Base-by-base conservation (phyloP, 805 yeast species). In the Clavispora phyllophila region DNA sequence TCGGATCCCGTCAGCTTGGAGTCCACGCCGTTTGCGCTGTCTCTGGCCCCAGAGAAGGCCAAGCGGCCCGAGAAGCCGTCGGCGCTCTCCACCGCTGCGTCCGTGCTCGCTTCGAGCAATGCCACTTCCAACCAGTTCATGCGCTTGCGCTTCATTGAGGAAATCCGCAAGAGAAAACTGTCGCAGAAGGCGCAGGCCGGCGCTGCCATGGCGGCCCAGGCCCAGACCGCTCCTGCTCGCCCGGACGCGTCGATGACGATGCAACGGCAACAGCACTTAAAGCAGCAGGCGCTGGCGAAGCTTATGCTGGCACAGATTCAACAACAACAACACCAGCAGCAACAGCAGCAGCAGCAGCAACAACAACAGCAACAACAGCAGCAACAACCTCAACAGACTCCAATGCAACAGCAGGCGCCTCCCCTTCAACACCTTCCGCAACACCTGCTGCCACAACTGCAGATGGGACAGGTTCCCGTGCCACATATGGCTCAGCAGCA, bases 61-160 rank as follows among this genome's bases (percentile, higher is more conserved):
- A 42, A 40, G 23, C 35, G 49, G 3, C 15, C 44, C 1, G 45
- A 43, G 18, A 41, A 42, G 8, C 17, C 42, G 5, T 31, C 40
- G 6, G 40, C 35, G 9, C 36, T 50, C 9, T 24, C 53, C 9
- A 41, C 57, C 9, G 44, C 59, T 1, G 48, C 58, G 4, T 47
- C 60, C 2, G 53, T 39, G 42, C 55, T 35, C 51, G 31, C n/a
- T n/a, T n/a, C 57, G 43, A 35, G 58, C 42, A 41, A 41, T 29
- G 62, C 69, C 1, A 69, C 73, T 8, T 68, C 76, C 8, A 73
- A 70, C 36, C 95, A 89, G 61, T 93, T 93, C 62, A 79, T 87
- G 73, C 78, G 98, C 50, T 68, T 91, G 40, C 75, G 95, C 49
- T 88, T 90, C 55, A 84, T 91, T 45, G 98, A 91, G 61, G 93